Evolutionary conservation across 257 asterid species (phyloP).

Genomic region (Rhazya stricta): DNA sequence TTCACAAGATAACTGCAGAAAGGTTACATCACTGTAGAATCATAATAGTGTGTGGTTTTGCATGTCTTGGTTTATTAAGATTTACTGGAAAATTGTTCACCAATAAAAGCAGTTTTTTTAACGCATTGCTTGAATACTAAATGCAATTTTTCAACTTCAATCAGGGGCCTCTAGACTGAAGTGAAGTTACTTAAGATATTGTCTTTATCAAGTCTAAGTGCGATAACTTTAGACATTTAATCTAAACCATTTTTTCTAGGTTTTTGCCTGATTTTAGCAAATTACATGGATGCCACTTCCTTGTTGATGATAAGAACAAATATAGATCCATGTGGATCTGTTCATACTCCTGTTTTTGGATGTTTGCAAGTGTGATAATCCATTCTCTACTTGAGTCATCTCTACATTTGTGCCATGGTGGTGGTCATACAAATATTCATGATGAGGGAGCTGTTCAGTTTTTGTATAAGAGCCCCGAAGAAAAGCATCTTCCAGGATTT

Average conservation of each 20-base stretch:
- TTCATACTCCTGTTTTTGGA: constrained; percentile 58
- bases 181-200: neutral
- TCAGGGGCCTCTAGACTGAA: neutral
- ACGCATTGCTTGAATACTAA: too few species aligned
- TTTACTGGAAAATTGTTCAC: neutral
- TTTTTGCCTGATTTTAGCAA: constrained; percentile 35
- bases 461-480: constrained; percentile 56
- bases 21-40: neutral
- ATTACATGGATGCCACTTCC: constrained; percentile 38
- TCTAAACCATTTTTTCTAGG: constrained; percentile 27
- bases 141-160: neutral
- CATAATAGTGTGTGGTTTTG: neutral
- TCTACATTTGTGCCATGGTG: constrained; percentile 58
- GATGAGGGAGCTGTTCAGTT: constrained; percentile 55
- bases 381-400: constrained; percentile 61
- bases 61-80: neutral
- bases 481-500: constrained; percentile 63
- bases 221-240: neutral
- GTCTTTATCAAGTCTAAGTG: neutral
- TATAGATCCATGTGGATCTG: constrained; percentile 64
- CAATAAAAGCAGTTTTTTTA: neutral
- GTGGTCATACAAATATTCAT: constrained; percentile 59
- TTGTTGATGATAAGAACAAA: constrained; percentile 44
- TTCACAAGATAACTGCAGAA: neutral
- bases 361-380: constrained; percentile 45